Evolutionary conservation across 208 protist genomes (phyloP).

Genomic region (Acanthamoeba triangularis): DNA sequence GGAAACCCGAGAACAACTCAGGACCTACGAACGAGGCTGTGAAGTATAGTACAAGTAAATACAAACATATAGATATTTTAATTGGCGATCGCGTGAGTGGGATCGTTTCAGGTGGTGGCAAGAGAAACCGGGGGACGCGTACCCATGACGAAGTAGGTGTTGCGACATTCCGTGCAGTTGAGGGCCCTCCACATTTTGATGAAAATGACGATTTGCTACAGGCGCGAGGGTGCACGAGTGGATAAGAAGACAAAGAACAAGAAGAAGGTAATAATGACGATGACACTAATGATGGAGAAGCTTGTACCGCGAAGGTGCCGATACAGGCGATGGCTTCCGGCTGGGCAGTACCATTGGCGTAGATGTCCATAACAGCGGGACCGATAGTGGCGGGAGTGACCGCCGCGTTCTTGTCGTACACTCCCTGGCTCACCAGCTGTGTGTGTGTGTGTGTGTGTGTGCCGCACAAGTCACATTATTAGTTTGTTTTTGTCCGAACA

Average conservation of each 20-base stretch:
- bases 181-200: neutral
- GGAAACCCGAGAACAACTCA: neutral
- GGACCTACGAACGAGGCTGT: constrained; percentile 50
- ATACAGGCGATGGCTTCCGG: constrained; percentile 54
- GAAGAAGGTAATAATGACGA: too few species aligned
- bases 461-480: too few species aligned
- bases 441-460: too few species aligned
- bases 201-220: constrained; percentile 3
- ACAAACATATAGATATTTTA: neutral
- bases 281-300: neutral
- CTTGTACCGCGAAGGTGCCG: constrained; percentile 7
- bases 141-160: constrained; percentile 65
- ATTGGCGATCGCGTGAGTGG: neutral
- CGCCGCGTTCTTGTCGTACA: neutral
- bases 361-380: neutral
- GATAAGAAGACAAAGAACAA: neutral
- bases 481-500: too few species aligned
- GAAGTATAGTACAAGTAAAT: too few species aligned
- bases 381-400: neutral
- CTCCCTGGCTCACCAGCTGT: constrained; percentile 12
- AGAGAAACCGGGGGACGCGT: neutral
- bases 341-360: neutral
- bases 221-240: neutral
- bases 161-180: neutral
- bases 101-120: neutral